Evolutionary conservation across 1,284 basidiomycete species (phyloP).

Genomic region (Tetrapyrgos nigripes): DNA sequence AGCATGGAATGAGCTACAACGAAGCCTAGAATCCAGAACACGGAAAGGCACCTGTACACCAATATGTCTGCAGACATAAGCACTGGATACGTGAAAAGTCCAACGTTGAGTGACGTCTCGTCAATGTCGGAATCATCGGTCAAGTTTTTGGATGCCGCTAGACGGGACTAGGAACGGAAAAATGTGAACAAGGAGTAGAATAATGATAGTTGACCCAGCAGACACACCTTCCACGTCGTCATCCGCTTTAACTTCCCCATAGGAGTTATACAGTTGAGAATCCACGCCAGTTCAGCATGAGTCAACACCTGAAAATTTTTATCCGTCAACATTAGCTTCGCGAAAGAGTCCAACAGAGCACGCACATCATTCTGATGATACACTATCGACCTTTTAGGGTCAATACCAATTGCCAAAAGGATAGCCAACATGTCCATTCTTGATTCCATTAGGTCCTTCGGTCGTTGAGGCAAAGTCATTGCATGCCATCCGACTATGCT

Average conservation of each 20-base stretch:
- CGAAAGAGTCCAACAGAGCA: constrained; percentile 11
- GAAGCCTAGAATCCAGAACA: no score
- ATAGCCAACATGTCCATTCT: constrained; percentile 84
- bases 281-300: constrained; percentile 93
- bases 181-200: neutral
- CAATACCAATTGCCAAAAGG: constrained; percentile 86
- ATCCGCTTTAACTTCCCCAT: constrained; percentile 86
- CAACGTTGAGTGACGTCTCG: constrained; percentile 83
- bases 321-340: neutral
- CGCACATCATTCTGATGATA: constrained; percentile 91
- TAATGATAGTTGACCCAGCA: neutral
- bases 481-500: constrained; percentile 94
- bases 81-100: constrained; percentile 92
- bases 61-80: constrained; percentile 95
- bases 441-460: constrained; percentile 64
- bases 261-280: constrained; percentile 85
- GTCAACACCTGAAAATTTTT: constrained; percentile 66
- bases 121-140: constrained; percentile 79
- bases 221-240: constrained; percentile 93
- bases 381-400: constrained; percentile 78
- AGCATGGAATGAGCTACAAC: no score
- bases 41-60: constrained; percentile 70
- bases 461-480: constrained; percentile 89
- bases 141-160: constrained; percentile 79
- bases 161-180: constrained; percentile 61